phyloP scores from a whole-genome alignment of 139 green algal genomes.

The Penium margaritaceum region DNA sequence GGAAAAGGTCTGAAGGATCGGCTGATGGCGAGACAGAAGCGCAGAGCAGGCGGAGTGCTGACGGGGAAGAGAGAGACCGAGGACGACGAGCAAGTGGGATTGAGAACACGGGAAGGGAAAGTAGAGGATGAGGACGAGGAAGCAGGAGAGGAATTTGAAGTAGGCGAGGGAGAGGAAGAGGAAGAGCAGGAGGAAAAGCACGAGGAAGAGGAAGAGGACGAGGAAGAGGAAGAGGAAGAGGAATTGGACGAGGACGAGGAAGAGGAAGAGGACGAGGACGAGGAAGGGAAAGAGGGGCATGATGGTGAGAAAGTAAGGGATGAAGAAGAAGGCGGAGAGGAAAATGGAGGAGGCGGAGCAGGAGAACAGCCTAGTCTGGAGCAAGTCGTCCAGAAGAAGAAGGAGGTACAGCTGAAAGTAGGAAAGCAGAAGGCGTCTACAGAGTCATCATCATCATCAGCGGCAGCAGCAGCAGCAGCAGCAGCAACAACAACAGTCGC shows the following conservation, averaged over 20 bases:
- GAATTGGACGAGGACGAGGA: neutral
- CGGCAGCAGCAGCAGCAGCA: neutral
- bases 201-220: neutral
- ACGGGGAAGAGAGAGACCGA: neutral
- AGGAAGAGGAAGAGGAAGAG: neutral
- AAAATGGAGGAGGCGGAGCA: neutral
- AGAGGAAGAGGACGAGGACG: constrained; percentile 16
- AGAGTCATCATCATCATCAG: too few species aligned
- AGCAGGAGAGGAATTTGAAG: constrained; percentile 18
- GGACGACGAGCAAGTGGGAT: neutral
- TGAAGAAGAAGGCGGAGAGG: neutral
- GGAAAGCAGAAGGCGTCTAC: too few species aligned
- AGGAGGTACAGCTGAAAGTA: neutral
- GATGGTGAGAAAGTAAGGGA: neutral
- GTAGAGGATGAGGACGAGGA: constrained; percentile 5
- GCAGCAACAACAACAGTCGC: neutral
- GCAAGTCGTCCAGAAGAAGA: neutral
- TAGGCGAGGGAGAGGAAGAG: neutral
- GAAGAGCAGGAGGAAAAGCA: neutral
- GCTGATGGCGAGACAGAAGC: too few species aligned
- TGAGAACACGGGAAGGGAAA: too few species aligned
- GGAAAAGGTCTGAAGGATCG: too few species aligned
- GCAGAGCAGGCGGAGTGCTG: too few species aligned
- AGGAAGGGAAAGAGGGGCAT: constrained; percentile 10
- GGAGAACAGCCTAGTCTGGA: neutral